Conservation (phyloP, 306 rosid genomes). For the Prunus dulcis region DNA sequence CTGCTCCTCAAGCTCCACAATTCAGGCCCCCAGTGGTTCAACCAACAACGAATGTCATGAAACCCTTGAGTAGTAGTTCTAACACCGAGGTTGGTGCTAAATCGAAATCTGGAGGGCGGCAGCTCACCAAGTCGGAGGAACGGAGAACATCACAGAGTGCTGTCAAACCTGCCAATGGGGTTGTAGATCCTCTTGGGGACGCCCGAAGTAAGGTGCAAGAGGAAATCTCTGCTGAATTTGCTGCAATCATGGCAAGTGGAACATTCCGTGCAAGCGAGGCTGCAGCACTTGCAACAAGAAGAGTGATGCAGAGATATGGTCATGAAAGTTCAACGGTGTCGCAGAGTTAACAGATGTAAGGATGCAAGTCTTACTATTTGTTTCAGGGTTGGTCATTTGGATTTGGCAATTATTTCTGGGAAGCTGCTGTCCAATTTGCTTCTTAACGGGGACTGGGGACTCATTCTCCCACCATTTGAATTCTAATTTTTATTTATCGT, state of each 20-base stretch:
- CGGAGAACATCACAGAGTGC: constrained; percentile 22
- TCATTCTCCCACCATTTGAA: no score
- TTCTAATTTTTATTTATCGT: no score
- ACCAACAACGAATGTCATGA: constrained; percentile 8
- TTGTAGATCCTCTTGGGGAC: constrained; percentile 62
- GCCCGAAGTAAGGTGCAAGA: constrained; percentile 87
- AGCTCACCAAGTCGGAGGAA: constrained; percentile 24
- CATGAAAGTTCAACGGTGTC: constrained; percentile 37
- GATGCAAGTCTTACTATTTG: not conserved
- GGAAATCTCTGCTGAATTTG: constrained; percentile 74
- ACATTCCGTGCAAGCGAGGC: constrained; percentile 95
- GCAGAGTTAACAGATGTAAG: constrained; percentile 35
- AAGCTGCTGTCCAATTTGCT: not conserved
- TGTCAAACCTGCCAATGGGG: constrained; percentile 31
- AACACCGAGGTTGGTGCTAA: constrained; percentile 3
- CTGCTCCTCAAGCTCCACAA: constrained; percentile 80
- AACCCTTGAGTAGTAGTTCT: constrained; percentile 10
- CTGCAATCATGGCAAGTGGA: constrained; percentile 81
- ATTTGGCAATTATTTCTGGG: not conserved
- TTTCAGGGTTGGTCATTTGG: not conserved
- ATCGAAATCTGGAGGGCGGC: constrained; percentile 14
- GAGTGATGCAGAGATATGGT: constrained; percentile 88
- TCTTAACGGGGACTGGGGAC: not conserved
- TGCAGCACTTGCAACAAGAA: constrained; percentile 82
- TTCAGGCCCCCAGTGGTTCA: constrained; percentile 44